Conservation (phyloP, 768 basidiomycete genomes). For the Hypholoma sublateritium region DNA sequence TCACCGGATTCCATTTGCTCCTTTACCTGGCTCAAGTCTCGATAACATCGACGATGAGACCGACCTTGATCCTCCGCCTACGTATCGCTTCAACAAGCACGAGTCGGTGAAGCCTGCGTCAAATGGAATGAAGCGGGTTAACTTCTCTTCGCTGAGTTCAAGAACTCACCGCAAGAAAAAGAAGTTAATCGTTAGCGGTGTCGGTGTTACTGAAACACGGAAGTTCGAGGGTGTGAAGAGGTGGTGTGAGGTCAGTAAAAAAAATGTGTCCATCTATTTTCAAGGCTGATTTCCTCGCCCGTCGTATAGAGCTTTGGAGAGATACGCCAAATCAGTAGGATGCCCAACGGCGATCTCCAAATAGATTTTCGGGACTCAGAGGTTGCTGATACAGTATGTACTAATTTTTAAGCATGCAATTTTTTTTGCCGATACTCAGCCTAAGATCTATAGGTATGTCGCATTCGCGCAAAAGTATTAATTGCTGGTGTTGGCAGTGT, state of each 20-base stretch:
- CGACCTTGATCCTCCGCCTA: conserved; percentile 21
- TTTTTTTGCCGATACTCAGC: conserved; percentile 3
- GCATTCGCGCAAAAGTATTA: conserved; percentile 71
- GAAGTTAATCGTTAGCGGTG: conserved; percentile 70
- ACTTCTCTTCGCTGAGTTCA: conserved; percentile 38
- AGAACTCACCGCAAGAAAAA: conserved; percentile 55
- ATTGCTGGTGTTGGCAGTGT: conserved; percentile 80
- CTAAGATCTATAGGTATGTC: conserved; percentile 57
- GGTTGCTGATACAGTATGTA: conserved; percentile 74
- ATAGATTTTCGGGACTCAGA: conserved; percentile 73
- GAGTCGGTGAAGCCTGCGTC: conserved; percentile 15
- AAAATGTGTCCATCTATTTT: background rate
- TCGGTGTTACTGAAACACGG: conserved; percentile 55
- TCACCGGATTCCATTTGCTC: conserved; percentile 30
- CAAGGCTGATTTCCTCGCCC: background rate
- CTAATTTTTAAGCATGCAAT: background rate
- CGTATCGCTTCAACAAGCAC: conserved; percentile 18
- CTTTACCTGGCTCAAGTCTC: conserved; percentile 26
- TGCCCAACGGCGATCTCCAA: conserved; percentile 79
- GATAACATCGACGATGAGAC: conserved; percentile 28
- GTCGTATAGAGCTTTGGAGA: conserved; percentile 71
- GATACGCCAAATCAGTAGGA: conserved; percentile 66
- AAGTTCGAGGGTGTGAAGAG: conserved; percentile 67
- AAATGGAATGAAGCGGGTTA: conserved; percentile 21
- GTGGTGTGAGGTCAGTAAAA: conserved; percentile 70